Evolutionary conservation across 1,139 yeast genomes (phyloP).

Genomic region (Debaryomyces coudertii): DNA sequence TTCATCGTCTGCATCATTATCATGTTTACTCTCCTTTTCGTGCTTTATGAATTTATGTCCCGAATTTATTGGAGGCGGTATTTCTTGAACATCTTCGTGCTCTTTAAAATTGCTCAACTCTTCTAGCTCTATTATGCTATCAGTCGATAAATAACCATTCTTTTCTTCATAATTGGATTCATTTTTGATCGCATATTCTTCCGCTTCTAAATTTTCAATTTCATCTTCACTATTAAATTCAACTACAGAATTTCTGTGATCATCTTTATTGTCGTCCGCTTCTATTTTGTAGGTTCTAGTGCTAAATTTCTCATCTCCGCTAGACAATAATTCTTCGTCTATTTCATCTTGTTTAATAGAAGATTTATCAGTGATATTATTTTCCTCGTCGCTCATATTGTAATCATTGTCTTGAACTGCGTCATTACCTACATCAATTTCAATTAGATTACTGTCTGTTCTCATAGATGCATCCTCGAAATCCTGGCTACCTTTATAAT

Average conservation of each 20-base stretch:
- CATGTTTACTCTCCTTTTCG: neutral
- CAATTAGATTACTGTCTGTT: neutral
- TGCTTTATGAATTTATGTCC: neutral
- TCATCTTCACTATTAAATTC: conserved; percentile 21
- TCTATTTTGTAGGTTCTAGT: conserved; percentile 18
- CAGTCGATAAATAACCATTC: neutral
- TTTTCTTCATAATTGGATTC: neutral
- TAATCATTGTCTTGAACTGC: neutral
- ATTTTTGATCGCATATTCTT: conserved; percentile 1
- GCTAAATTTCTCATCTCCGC: conserved; percentile 34
- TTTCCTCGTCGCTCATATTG: conserved; percentile 5
- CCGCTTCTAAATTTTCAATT: conserved; percentile 19
- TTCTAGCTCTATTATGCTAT: neutral
- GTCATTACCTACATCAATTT: neutral
- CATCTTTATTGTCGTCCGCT: conserved; percentile 18
- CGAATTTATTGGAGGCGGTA: neutral
- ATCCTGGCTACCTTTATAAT: neutral
- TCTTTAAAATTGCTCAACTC: neutral
- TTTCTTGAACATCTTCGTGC: neutral
- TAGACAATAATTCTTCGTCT: conserved; percentile 26
- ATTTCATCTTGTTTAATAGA: conserved; percentile 25
- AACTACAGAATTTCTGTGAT: conserved; percentile 18
- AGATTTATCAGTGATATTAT: conserved; percentile 1
- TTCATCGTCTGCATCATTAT: neutral
- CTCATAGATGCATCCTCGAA: neutral